phyloP scores from a whole-genome alignment of 805 yeast species.

The Yamadazyma takamatsuzukensis region DNA sequence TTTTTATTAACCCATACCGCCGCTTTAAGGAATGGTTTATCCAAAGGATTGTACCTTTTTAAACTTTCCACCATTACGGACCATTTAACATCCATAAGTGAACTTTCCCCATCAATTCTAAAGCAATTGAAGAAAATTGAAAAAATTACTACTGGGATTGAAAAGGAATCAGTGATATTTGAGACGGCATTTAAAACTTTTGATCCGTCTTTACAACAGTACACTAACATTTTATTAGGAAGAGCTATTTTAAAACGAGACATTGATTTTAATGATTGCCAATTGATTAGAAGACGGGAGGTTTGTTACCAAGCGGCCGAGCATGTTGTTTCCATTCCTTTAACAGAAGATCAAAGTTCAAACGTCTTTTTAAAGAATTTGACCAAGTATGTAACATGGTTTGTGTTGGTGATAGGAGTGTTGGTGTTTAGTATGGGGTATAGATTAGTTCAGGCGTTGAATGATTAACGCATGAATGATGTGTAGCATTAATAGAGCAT shows the following conservation, averaged over 20 bases:
- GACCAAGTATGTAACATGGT: slow-evolving; percentile 21
- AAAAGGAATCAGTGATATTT: slow-evolving; percentile 29
- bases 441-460: too few species aligned
- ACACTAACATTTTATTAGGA: slow-evolving; percentile 36
- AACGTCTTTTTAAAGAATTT: slow-evolving; percentile 18
- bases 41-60: slow-evolving; percentile 23
- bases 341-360: slow-evolving; percentile 29
- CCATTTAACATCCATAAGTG: slow-evolving; percentile 17
- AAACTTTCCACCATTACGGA: slow-evolving; percentile 30
- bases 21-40: slow-evolving; percentile 22
- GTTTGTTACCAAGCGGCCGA: slow-evolving; percentile 41
- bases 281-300: slow-evolving; percentile 31
- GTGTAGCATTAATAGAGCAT: too few species aligned
- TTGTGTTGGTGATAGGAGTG: slow-evolving; percentile 20
- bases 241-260: slow-evolving; percentile 37
- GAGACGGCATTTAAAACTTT: slow-evolving; percentile 27
- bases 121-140: slow-evolving; percentile 33
- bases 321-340: slow-evolving; percentile 39
- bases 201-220: slow-evolving; percentile 32
- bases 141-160: slow-evolving; percentile 35
- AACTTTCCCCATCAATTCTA: slow-evolving; percentile 19
- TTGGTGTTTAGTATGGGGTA: slow-evolving; percentile 23
- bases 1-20: slow-evolving; percentile 30
- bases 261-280: slow-evolving; percentile 25
- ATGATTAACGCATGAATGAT: too few species aligned